Evolutionary conservation across 2,329 filamentous ascomycete genomes (phyloP).

Genomic region (Fusarium acutatum): DNA sequence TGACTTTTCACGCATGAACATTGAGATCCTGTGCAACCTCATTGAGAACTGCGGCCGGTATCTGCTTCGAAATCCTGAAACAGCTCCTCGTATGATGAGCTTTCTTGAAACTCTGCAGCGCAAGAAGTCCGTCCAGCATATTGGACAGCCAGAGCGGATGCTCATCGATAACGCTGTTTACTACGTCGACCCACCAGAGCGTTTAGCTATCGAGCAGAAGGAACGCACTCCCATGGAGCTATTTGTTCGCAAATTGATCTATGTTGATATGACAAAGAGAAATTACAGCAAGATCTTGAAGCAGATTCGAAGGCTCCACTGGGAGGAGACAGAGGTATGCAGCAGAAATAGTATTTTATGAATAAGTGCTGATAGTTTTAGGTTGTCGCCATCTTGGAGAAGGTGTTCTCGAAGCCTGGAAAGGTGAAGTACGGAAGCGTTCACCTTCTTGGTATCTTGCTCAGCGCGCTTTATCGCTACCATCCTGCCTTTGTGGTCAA

Average conservation of each 20-base stretch:
- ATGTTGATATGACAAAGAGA: conserved; percentile 91
- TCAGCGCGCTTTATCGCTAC: conserved; percentile 88
- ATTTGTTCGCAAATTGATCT: conserved; percentile 92
- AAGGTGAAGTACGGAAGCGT: conserved; percentile 99
- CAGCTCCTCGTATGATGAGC: conserved; percentile 88
- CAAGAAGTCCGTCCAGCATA: conserved; percentile 94
- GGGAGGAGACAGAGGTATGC: conserved; percentile 86
- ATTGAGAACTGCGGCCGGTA: conserved; percentile 97
- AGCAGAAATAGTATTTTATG: no score
- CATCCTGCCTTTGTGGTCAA: conserved; percentile 90
- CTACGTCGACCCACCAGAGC: conserved; percentile 94
- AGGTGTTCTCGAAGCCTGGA: conserved; percentile 93
- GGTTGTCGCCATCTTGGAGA: conserved; percentile 81
- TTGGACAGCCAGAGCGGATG: conserved; percentile 96
- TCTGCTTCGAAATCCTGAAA: conserved; percentile 89
- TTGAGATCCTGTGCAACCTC: conserved; percentile 96
- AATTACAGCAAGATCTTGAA: conserved; percentile 94
- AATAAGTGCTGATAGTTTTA: conserved; percentile 32
- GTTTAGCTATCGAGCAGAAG: conserved; percentile 94
- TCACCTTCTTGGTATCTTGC: conserved; percentile 88
- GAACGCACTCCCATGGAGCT: conserved; percentile 93
- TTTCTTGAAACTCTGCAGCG: conserved; percentile 95
- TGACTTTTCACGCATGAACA: conserved; percentile 98
- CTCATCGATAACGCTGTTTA: conserved; percentile 98
- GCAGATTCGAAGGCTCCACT: conserved; percentile 93